Base-by-base conservation (phyloP, 306 rosid genomes). In the Pyrus betulifolia region DNA sequence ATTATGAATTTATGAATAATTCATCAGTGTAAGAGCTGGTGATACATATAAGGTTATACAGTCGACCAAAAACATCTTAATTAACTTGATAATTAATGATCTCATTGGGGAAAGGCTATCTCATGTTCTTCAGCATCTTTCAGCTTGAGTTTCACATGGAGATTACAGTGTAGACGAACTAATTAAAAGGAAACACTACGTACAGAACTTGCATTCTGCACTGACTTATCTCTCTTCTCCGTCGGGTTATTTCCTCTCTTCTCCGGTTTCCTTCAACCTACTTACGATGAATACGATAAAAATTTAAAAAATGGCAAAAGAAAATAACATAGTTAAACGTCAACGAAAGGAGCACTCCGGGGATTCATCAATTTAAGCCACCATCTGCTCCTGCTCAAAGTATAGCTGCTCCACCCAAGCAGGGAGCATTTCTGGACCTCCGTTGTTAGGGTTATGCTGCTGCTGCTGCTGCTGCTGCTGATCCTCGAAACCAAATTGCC, bases 321-420 rank as follows among this genome's bases (percentile, higher is more conserved):
- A 79, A 82, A 78, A 51, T n/a, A 74, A 74, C 66, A 68, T 81
- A 71, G 76, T 74, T 75, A 70, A 79, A 22, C 45, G 82, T 74
- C 83, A 64, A 74, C 3, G 3, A 71, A 79, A 79, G 46, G 66
- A 54, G 75, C 74, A 46, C 60, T 42, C 51, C 22, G 63, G 81
- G 63, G 38, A 45, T 62, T 70, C 67, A 22, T n/a, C 44, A 42
- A 60, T 40, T 82, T 67, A 89, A 13, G 93, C 93, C 78, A 84
- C 91, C 83, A 83, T 76, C 77, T 86, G 96, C 91, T 93, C 87
- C 77, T 89, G 88, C 81, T 88, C 92, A 85, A 79, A 71, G 86
- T 88, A 89, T 79, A 88, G 23, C 81, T 87, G 91, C 86, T 93
- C 92, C 78, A 89, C 75, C 88, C 83, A 86, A 63, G 89, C 86